A percentile compares a stretch with the other conserved stretches of the same genome.
Conservation (phyloP, 108 stramenopile genomes). For the Nitzschia palea region DNA sequence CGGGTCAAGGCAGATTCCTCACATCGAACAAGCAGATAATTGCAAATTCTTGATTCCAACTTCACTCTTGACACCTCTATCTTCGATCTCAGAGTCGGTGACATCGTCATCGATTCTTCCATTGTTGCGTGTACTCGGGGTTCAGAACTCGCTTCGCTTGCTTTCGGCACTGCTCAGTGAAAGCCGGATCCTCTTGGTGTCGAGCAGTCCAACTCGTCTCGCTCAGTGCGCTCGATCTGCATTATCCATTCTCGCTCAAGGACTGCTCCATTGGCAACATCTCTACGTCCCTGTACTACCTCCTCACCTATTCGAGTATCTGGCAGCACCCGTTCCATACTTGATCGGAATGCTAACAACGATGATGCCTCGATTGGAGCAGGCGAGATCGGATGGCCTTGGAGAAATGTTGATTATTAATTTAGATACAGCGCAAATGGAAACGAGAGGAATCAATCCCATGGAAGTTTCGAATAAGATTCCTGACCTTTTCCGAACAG, state of each 20-base stretch:
- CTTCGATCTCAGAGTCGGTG: constrained; percentile 28
- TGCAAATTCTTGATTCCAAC: constrained; percentile 50
- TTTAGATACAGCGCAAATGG: constrained; percentile 68
- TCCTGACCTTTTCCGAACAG: constrained; percentile 49
- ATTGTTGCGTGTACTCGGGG: constrained; percentile 68
- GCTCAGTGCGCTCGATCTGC: constrained; percentile 71
- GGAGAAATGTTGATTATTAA: constrained; percentile 81
- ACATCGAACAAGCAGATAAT: constrained; percentile 37
- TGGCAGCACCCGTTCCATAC: constrained; percentile 68
- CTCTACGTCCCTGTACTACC: constrained; percentile 80
- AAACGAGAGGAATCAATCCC: constrained; percentile 63
- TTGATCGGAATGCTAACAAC: constrained; percentile 64
- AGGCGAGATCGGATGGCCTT: constrained; percentile 49
- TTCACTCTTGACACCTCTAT: constrained; percentile 26
- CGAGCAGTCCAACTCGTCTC: constrained; percentile 65
- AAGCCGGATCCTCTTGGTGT: constrained; percentile 69
- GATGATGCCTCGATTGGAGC: constrained; percentile 29
- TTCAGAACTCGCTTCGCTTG: constrained; percentile 63
- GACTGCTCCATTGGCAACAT: constrained; percentile 81
- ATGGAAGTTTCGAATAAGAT: constrained; percentile 30
- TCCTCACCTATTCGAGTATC: constrained; percentile 66
- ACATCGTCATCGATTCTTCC: constrained; percentile 69
- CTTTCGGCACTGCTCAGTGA: constrained; percentile 79
- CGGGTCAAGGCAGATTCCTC: constrained; percentile 14
- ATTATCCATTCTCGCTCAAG: constrained; percentile 66